Evolutionary conservation across 306 rosid species (phyloP), one percentile per base, ranked within the genome.

Genomic region (Prunus persica): DNA sequence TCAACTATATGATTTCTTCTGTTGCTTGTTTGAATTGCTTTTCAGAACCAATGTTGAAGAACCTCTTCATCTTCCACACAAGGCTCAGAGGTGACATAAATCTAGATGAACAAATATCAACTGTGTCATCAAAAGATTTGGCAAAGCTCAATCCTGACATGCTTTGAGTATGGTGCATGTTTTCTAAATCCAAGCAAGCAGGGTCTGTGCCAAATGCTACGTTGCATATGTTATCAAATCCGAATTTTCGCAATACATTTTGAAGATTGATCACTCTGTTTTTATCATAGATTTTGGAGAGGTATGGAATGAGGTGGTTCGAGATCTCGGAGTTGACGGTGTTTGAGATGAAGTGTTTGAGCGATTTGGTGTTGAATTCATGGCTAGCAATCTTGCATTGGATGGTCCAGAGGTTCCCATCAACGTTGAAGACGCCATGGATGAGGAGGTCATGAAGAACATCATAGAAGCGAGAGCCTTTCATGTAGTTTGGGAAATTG

Each of bases 331-430:
- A 76, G 2, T 34, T 8, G 67, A 82, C 79, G 13, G 71, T 74
- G 41, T 78, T 47, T 4, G 77, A 45, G 56, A 74, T 65, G 77
- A 79, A 83, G 73, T 49, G 30, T 72, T 54, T 82, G 60, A 82
- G 76, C 0, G 86, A 78, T 52, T 28, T 78, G 72, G 80, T 82
- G 41, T 73, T 82, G 73, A 82, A 77, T 30, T 82, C 82, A 8
- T 82, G 76, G 69, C 86, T 74, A 0, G 82, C 82, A 8, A 78
- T 73, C 79, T 82, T 82, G 46, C 82, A 76, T 34, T 82, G 86
- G 22, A 68, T 15, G 7, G 57, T 66, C 82, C 86, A 82, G 27
- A 73, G 66, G 14, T 67, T 28, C 18, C 55, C 79, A 1, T 82
- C 79, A 47, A 55, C 67, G 24, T 28, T 75, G 47, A 51, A 74